Conservation (phyloP, 345 rosid genomes). For the Limnanthes douglasii region DNA sequence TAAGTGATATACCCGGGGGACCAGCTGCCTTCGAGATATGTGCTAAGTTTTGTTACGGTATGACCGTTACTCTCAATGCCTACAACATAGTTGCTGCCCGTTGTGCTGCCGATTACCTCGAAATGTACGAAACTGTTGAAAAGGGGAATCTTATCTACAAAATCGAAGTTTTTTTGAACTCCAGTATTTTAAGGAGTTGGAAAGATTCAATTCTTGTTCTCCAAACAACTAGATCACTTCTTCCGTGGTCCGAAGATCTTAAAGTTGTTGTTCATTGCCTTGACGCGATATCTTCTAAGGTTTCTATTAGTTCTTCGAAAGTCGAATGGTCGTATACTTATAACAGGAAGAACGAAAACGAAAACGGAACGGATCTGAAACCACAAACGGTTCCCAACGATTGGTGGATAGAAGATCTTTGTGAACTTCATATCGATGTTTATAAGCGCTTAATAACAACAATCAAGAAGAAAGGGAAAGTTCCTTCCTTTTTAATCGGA, state of each 20-base stretch:
- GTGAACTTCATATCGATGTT: slow-evolving; percentile 28
- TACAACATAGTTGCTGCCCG: slow-evolving; percentile 20
- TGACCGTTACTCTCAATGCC: slow-evolving; percentile 21
- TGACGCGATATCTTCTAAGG: slow-evolving; percentile 27
- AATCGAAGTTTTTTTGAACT: slow-evolving; percentile 38
- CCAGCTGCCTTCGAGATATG: slow-evolving; percentile 28
- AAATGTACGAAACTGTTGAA: slow-evolving; percentile 35
- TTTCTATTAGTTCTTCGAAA: slow-evolving; percentile 23
- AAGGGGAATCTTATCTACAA: slow-evolving; percentile 39
- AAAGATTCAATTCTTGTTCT: slow-evolving; percentile 35
- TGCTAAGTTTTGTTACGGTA: slow-evolving; percentile 14
- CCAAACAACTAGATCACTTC: slow-evolving; percentile 24
- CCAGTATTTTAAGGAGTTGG: slow-evolving; percentile 34
- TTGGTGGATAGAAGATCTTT: slow-evolving; percentile 49
- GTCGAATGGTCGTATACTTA: slow-evolving; percentile 38
- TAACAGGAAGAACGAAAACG: slow-evolving; percentile 28
- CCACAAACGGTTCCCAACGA: slow-evolving; percentile 26
- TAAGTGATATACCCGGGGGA: slow-evolving; percentile 34
- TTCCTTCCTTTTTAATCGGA: slow-evolving; percentile 17
- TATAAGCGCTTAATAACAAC: slow-evolving; percentile 24
- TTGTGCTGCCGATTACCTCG: slow-evolving; percentile 30
- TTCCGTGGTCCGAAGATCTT: slow-evolving; percentile 1
- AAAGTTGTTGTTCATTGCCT: slow-evolving; percentile 13
- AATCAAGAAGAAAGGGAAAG: slow-evolving; percentile 17
- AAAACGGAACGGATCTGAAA: slow-evolving; percentile 16